Evolutionary conservation across 352 stramenopile genomes (phyloP).

Genomic region (Pythium phragmitis): DNA sequence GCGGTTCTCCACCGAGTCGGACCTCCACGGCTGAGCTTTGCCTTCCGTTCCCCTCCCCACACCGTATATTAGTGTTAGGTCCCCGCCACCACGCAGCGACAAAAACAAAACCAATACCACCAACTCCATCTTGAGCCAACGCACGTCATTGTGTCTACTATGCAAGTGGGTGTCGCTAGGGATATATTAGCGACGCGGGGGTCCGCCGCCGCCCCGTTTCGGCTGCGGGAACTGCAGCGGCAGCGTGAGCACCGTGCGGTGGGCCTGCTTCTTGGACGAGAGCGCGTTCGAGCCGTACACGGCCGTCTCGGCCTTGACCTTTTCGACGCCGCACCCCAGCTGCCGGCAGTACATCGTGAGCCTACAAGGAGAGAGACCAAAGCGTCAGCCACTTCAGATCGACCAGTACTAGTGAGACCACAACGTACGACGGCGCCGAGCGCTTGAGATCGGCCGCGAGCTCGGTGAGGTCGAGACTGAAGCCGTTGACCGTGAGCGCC

Average conservation of each 20-base stretch:
- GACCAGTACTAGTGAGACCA: slow-evolving; percentile 1
- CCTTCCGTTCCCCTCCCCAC: slow-evolving; percentile 6
- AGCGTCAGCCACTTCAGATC: not conserved
- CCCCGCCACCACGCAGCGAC: not conserved
- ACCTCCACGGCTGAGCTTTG: slow-evolving; percentile 31
- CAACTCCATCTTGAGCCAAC: not conserved
- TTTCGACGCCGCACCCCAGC: slow-evolving; percentile 72
- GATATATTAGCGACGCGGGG: slow-evolving; percentile 33
- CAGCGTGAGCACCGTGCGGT: slow-evolving; percentile 69
- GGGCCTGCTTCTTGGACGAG: slow-evolving; percentile 65
- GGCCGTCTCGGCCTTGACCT: slow-evolving; percentile 61
- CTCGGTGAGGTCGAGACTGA: slow-evolving; percentile 75
- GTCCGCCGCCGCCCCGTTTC: slow-evolving; percentile 62
- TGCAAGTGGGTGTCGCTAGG: not conserved
- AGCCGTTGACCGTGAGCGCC: slow-evolving; percentile 70
- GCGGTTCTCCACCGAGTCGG: slow-evolving; percentile 76
- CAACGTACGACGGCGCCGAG: slow-evolving; percentile 39
- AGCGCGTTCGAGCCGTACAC: slow-evolving; percentile 52
- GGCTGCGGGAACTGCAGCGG: slow-evolving; percentile 73
- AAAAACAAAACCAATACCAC: not conserved
- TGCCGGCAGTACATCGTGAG: slow-evolving; percentile 68
- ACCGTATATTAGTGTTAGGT: slow-evolving; percentile 43
- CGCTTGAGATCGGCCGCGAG: slow-evolving; percentile 70
- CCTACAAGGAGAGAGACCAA: slow-evolving; percentile 1
- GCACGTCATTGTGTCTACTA: not conserved